Conservation (phyloP, 2,329 filamentous ascomycete genomes). For the Beauveria pseudobassiana region DNA sequence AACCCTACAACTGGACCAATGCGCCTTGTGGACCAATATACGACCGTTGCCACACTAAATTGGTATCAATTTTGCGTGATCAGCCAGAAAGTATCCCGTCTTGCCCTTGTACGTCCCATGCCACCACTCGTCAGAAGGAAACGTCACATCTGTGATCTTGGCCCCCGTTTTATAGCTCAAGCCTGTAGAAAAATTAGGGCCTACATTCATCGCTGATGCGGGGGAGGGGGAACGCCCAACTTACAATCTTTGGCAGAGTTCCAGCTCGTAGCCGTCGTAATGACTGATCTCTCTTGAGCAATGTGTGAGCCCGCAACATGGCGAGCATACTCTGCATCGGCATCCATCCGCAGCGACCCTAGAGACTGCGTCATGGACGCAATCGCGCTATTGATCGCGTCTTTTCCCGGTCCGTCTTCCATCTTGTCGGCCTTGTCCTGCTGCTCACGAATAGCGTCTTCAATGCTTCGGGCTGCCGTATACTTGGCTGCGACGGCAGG, state of each 20-base stretch:
- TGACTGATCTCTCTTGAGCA: not conserved
- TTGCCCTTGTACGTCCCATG: conserved; percentile 7
- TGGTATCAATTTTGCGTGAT: not conserved
- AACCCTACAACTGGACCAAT: not conserved
- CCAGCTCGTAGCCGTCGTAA: not conserved
- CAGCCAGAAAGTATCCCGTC: not conserved
- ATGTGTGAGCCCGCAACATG: conserved; percentile 27
- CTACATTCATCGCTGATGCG: not conserved
- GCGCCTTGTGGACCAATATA: too few species aligned
- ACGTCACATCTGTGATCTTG: not conserved
- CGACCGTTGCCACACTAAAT: not conserved
- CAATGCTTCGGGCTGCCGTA: conserved; percentile 26
- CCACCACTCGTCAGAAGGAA: not conserved
- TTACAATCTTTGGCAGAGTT: conserved; percentile 2
- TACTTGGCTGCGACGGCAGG: conserved; percentile 29
- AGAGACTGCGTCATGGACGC: conserved; percentile 31
- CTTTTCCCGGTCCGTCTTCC: conserved; percentile 17
- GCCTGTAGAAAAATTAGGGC: not conserved
- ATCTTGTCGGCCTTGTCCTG: conserved; percentile 25
- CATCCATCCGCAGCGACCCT: conserved; percentile 33
- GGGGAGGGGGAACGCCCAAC: not conserved
- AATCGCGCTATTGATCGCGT: conserved; percentile 27
- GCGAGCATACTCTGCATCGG: conserved; percentile 40
- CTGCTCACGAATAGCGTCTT: conserved; percentile 14
- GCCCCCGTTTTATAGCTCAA: not conserved